Evolutionary conservation across 192 early-diverging fungal genomes (phyloP), one percentile per base, ranked within the genome.

Genomic region (Chytriomyces sp.): DNA sequence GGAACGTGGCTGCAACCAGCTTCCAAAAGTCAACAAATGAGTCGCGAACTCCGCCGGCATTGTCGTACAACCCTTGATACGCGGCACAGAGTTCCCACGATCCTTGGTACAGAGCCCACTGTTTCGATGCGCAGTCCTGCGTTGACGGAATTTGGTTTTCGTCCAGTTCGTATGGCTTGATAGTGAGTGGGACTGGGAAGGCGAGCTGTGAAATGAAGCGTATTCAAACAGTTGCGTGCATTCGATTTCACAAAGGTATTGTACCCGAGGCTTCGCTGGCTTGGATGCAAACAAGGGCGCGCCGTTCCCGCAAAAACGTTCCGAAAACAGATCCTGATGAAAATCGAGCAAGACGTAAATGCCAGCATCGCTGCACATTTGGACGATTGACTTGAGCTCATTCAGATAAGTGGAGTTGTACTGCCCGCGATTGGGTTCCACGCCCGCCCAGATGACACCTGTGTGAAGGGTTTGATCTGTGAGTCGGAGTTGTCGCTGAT

Each of bases 271-370:
- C 53, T 35, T 13, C 24, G 72, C 67, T 26, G 11, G 7, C 35
- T 61, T 10, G 65, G 64, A 50, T 47, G 63, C 24, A 16, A 45
- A 77, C 57, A 44, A 75, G 8, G 89, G 88, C 3, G 85, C 81
- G 16, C 89, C 87, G 64, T 88, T 81, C 0, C 87, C 86, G 57
- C 87, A 85, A 48, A 87, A 85, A 63, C 83, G 82, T 26, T 75
- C 80, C 16, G 85, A 83, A 47, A 86, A 79, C 5, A 87, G 80
- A 64, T 90, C 86, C 76, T 92, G 91, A 80, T 92, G 91, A 59
- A 89, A 86, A 64, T 92, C 91, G 3, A 92, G 78, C 7, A 92
- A 70, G 5, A 90, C 85, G 68, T 89, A 92, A 50, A 92, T 90
- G 26, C 84, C 83, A 28, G 87, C 81, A 1, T 78, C 81, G 45